Base-by-base conservation (phyloP, 2,329 filamentous ascomycete species). In the Colletotrichum liaoningense region DNA sequence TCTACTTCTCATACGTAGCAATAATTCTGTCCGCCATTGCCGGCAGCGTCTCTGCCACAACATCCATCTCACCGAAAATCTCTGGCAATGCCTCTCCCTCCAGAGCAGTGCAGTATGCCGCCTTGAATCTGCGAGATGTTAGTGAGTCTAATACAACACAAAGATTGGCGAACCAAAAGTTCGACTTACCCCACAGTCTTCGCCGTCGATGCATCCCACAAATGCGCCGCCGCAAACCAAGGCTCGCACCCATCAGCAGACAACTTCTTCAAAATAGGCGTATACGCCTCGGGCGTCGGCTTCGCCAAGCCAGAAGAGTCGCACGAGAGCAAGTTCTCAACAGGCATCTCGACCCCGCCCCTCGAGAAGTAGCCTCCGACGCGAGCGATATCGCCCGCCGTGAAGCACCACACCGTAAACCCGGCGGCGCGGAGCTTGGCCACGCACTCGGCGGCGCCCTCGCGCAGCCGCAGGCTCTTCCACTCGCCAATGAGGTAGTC, bases 191-290 rank as follows among this genome's bases (percentile, higher is more conserved):
- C 88, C 16, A 83, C 83, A 68, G 82, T 83, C 63, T 82, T 83
- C 2, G 89, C 88, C 2, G 88, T 87, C 14, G 84, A 83, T 1
- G 88, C 88, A 81, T 91, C 89, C 89, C 89, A 91, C 82, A 88
- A 87, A 80, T 91, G 89, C 24, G 88, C 89, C 1, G 89, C 89
- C 1, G 88, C 89, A 77, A 90, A 91, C 88, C 88, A 90, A 58
- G 83, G 84, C 71, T 85, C 80, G n/a, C 49, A 28, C 7, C 69
- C 66, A 0, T 80, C 79, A 0, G 76, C 76, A 0, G 76, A 83
- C 57, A 90, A 83, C 65, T 77, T 79, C n/a, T 83, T 81, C 56
- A 86, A 78, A 4, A 87, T 78, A 1, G 83, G 81, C 67, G 79
- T 76, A 74, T 90, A 90, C 0, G 86, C 85, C 30, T 78, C 83